Evolutionary conservation across 805 yeast genomes (phyloP).

Genomic region (Sungouiella thailandica): DNA sequence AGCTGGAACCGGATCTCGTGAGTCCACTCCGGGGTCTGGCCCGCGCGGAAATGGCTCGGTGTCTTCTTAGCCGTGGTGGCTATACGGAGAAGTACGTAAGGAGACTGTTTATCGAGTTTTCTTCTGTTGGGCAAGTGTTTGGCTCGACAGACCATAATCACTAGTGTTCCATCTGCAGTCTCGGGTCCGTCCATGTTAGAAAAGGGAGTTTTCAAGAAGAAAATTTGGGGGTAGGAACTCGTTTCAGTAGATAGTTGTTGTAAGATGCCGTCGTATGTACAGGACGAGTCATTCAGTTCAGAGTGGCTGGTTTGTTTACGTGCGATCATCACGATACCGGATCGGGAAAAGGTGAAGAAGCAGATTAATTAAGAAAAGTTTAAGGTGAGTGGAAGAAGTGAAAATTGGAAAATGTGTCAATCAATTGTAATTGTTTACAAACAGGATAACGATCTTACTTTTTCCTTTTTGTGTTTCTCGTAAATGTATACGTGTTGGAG

Average conservation of each 20-base stretch:
- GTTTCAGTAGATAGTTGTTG: no score
- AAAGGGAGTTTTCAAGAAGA: slow-evolving; percentile 1
- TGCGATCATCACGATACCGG: slow-evolving; percentile 1
- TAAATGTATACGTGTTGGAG: no score
- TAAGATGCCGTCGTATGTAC: background rate
- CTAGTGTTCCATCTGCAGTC: slow-evolving; percentile 51
- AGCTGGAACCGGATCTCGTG: slow-evolving; percentile 66
- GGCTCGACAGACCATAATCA: slow-evolving; percentile 74
- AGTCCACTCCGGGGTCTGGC: slow-evolving; percentile 91
- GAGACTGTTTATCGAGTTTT: slow-evolving; percentile 88
- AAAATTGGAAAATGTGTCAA: no score
- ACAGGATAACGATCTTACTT: no score
- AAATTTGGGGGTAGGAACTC: background rate
- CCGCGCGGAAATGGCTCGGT: slow-evolving; percentile 75
- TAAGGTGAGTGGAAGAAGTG: no score
- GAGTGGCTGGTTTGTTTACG: slow-evolving; percentile 3
- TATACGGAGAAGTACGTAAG: slow-evolving; percentile 77
- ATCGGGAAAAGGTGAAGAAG: slow-evolving; percentile 1
- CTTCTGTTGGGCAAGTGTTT: slow-evolving; percentile 82
- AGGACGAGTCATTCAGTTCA: background rate
- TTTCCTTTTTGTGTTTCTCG: no score
- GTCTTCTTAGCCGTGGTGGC: slow-evolving; percentile 81
- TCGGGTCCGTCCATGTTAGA: slow-evolving; percentile 15
- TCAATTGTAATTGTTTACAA: no score
- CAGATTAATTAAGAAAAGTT: no score